These are phyloP conservation scores for Fomitiporia mediterranea DNA, from an alignment of 1,284 basidiomycete species.

Conservation along the genomic window DNA sequence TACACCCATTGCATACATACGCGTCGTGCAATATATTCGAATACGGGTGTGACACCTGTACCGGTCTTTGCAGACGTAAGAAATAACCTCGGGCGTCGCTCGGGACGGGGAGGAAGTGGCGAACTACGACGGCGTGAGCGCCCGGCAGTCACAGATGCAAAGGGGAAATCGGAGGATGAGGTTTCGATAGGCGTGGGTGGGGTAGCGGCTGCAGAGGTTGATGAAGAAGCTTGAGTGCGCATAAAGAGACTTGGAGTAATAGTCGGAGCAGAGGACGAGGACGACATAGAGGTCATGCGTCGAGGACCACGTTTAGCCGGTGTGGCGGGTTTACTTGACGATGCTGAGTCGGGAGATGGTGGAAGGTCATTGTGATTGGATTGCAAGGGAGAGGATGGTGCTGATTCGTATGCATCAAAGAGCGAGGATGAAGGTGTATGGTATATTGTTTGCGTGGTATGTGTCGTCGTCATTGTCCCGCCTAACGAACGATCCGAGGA, in stretches of 20 bases:
- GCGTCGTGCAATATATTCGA: constrained; percentile 60
- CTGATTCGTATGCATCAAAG: constrained; percentile 45
- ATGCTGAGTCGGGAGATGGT: constrained; percentile 22
- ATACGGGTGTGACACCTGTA: constrained; percentile 59
- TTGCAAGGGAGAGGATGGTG: constrained; percentile 55
- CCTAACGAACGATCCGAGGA: constrained; percentile 37
- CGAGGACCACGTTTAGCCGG: constrained; percentile 23
- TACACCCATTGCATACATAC: constrained; percentile 59
- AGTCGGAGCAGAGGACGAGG: constrained; percentile 48
- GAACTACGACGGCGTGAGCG: constrained; percentile 16
- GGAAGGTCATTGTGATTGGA: constrained; percentile 29
- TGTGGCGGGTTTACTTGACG: constrained; percentile 24
- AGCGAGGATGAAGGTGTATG: constrained; percentile 74
- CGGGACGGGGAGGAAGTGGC: constrained; percentile 33
- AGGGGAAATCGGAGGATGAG: constrained; percentile 8
- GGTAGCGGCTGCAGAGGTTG: constrained; percentile 20
- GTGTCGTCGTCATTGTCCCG: constrained; percentile 50
- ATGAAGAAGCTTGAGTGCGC: constrained; percentile 29
- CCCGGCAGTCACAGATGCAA: constrained; percentile 24
- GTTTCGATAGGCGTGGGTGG: constrained; percentile 21
- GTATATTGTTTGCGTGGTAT: constrained; percentile 55
- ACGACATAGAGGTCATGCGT: constrained; percentile 41
- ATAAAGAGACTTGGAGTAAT: constrained; percentile 60
- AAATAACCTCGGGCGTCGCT: constrained; percentile 57
- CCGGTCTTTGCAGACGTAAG: constrained; percentile 74